Conservation (phyloP, 441 rosid genomes). For the Kokia cookei region DNA sequence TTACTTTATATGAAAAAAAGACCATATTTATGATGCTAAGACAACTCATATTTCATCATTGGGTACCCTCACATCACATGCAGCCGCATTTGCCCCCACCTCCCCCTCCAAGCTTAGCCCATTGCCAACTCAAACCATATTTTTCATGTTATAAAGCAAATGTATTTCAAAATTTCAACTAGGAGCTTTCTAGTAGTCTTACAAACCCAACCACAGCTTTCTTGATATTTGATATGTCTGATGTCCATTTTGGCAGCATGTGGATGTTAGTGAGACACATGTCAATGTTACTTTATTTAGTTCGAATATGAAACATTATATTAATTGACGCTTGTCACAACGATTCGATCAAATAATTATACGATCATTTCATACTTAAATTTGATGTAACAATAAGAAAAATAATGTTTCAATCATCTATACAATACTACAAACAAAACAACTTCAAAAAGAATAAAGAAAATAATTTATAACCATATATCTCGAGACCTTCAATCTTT, state of each 20-base stretch:
- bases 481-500: too few species aligned
- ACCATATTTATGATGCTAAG: slow-evolving; percentile 4
- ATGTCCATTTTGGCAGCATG: neutral
- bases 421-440: too few species aligned
- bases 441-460: too few species aligned
- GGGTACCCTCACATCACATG: slow-evolving; percentile 36
- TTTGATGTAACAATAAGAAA: accelerated
- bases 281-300: neutral
- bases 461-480: too few species aligned
- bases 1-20: neutral
- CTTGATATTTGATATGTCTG: too few species aligned
- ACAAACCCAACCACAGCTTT: neutral
- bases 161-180: neutral
- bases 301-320: too few species aligned
- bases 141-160: neutral
- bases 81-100: slow-evolving; percentile 6
- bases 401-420: too few species aligned
- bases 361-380: too few species aligned
- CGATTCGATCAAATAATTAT: too few species aligned
- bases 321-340: too few species aligned
- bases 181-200: neutral
- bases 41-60: slow-evolving; percentile 12
- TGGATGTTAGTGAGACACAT: neutral
- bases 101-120: neutral
- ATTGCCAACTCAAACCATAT: neutral